A percentile compares a stretch with the other conserved stretches of the same genome.
Evolutionary conservation across 1,284 basidiomycete genomes (phyloP).

Genomic region (Tilletiaria anomala): DNA sequence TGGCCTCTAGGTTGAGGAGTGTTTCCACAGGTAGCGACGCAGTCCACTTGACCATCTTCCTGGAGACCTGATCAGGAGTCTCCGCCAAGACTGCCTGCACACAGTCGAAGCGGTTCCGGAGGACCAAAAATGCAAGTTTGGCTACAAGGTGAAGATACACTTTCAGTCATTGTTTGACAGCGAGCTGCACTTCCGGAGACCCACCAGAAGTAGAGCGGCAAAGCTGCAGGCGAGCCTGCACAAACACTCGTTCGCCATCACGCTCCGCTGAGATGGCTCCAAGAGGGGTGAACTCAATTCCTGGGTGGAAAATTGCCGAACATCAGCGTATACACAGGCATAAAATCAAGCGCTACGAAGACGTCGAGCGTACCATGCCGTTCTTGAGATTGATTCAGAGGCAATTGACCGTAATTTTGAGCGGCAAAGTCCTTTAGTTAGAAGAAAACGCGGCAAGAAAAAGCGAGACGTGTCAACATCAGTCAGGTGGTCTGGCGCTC

Average conservation of each 20-base stretch:
- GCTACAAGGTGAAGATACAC: constrained; percentile 38
- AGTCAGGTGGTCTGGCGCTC: constrained; percentile 34
- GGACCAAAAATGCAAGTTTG: constrained; percentile 87
- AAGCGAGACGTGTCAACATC: neutral
- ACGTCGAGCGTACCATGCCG: constrained; percentile 44
- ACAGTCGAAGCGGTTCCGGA: constrained; percentile 76
- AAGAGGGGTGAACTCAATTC: too few species aligned
- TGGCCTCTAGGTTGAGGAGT: constrained; percentile 74
- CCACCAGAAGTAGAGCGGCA: constrained; percentile 50
- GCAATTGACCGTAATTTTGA: constrained; percentile 76
- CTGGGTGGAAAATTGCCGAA: too few species aligned
- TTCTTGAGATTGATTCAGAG: constrained; percentile 79
- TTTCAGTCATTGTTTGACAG: neutral
- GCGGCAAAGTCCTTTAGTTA: constrained; percentile 60
- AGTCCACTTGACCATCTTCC: constrained; percentile 95
- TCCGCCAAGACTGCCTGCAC: constrained; percentile 75
- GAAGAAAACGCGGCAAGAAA: neutral
- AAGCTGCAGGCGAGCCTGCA: constrained; percentile 83
- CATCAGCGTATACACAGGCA: too few species aligned
- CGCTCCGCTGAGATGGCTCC: constrained; percentile 54
- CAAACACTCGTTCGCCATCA: constrained; percentile 63
- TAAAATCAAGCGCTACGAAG: too few species aligned
- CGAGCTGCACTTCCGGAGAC: neutral
- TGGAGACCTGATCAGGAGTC: constrained; percentile 68
- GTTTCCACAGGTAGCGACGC: constrained; percentile 66